Conservation (phyloP, 768 basidiomycete genomes). For the Tylopilus subfusipes region DNA sequence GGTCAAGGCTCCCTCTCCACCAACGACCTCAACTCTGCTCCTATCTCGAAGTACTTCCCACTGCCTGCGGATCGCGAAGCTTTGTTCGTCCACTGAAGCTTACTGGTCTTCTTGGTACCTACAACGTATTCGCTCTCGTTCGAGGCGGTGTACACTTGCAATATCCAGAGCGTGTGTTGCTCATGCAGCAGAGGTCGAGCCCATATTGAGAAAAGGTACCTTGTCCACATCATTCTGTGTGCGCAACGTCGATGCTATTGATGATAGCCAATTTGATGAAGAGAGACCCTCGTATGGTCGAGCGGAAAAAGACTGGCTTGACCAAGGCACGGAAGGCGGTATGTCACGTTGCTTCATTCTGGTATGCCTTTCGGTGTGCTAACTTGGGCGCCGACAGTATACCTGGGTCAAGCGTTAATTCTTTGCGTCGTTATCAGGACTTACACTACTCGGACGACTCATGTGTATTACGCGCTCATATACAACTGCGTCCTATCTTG, state of each 20-base stretch:
- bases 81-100: slow-evolving; percentile 80
- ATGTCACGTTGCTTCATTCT: slow-evolving; percentile 32
- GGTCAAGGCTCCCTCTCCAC: slow-evolving; percentile 32
- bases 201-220: slow-evolving; percentile 68
- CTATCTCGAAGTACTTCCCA: slow-evolving; percentile 77
- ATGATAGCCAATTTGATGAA: slow-evolving; percentile 73
- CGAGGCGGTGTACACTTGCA: slow-evolving; percentile 84
- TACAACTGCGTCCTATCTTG: background rate
- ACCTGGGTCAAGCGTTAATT: slow-evolving; percentile 83
- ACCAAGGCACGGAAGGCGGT: slow-evolving; percentile 92
- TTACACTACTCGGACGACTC: no score
- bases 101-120: slow-evolving; percentile 79
- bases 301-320: slow-evolving; percentile 93
- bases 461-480: background rate
- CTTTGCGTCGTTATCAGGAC: background rate
- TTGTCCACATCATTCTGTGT: background rate
- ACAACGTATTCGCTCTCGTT: slow-evolving; percentile 70
- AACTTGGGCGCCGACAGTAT: slow-evolving; percentile 47
- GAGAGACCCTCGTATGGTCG: slow-evolving; percentile 96
- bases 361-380: background rate
- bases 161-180: slow-evolving; percentile 72
- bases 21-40: slow-evolving; percentile 73
- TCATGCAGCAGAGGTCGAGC: slow-evolving; percentile 63
- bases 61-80: slow-evolving; percentile 73
- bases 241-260: background rate